Base-by-base conservation (phyloP, 169 alveolate species). In the Plasmodium billcollinsi region DNA sequence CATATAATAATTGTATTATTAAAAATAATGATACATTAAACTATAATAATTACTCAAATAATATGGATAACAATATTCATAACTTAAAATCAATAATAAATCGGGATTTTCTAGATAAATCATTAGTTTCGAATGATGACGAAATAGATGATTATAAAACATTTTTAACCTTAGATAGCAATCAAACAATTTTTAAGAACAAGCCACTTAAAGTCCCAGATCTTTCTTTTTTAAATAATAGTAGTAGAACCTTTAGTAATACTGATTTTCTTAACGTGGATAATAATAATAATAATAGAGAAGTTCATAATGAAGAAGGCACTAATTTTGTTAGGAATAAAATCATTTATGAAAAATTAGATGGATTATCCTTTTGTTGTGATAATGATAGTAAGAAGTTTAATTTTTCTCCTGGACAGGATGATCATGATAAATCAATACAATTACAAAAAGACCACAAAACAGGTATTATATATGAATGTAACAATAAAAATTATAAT, bases 191-290 rank as follows among this genome's bases (percentile, higher is more conserved):
- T 39, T 80, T 80, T 61, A 80, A 80, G 49, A 47, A 65, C 1
- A 80, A 80, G 12, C 90, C 90, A 2, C 90, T 80, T 56, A 80
- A 80, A 61, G 66, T 80, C 7, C 90, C 90, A 49, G 90, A 80
- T 49, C 43, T 80, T 47, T 80, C 90, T 33, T 80, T 80, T 49
- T 61, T 80, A 24, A 56, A 80, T 62, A 67, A 26, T 61, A 69
- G 43, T 45, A 80, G 90, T 18, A 61, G 80, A 12, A 62, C 9
- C 58, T 80, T 67, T 50, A 80, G 47, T 61, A 20, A 52, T 45
- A 7, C 21, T 12, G 75, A 49, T 29, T 63, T 63, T 65, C 47
- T 39, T 39, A 9, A 39, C 47, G 29, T 43, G 29, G 33, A 50
- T 59, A 24, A 50, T 15, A 26, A 52, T 11, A 4, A 71, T 12